Evolutionary conservation across 805 yeast genomes (phyloP).

Genomic region (Candida arabinofermentans): DNA sequence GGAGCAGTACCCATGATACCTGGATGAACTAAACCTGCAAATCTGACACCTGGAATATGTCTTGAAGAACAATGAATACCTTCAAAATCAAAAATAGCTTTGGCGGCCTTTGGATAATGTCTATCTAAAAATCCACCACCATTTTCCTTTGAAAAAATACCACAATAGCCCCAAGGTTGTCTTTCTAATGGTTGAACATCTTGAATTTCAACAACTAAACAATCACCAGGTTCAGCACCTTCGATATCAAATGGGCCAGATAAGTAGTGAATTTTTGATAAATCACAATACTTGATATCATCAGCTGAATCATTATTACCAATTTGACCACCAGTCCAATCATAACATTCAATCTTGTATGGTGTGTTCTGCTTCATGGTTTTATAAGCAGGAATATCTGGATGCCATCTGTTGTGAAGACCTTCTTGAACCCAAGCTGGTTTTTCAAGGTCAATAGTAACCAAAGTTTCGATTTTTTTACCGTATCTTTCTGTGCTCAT

Average conservation of each 20-base stretch:
- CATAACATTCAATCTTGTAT: slow-evolving; percentile 46
- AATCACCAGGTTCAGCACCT: slow-evolving; percentile 45
- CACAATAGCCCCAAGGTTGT: slow-evolving; percentile 53
- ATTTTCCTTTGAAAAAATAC: slow-evolving; percentile 43
- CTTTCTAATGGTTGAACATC: slow-evolving; percentile 50
- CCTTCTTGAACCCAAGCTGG: slow-evolving; percentile 46
- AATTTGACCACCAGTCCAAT: slow-evolving; percentile 53
- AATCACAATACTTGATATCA: slow-evolving; percentile 42
- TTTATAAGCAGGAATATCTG: slow-evolving; percentile 41
- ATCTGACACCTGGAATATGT: slow-evolving; percentile 46
- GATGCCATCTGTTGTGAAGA: slow-evolving; percentile 52
- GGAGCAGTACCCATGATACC: slow-evolving; percentile 52
- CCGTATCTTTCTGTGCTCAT: slow-evolving; percentile 13
- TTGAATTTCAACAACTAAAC: slow-evolving; percentile 44
- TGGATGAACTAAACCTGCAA: slow-evolving; percentile 49
- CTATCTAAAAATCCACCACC: slow-evolving; percentile 50
- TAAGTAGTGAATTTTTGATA: slow-evolving; percentile 42
- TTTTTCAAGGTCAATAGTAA: slow-evolving; percentile 38
- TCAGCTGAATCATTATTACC: slow-evolving; percentile 45
- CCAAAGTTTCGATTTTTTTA: slow-evolving; percentile 34
- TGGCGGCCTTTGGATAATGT: slow-evolving; percentile 47
- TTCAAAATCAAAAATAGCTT: slow-evolving; percentile 50
- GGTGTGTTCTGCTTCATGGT: slow-evolving; percentile 40
- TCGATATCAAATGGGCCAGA: slow-evolving; percentile 46
- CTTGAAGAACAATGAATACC: slow-evolving; percentile 47